Evolutionary conservation across 495 filamentous ascomycete species (phyloP).

Genomic region (Talaromyces nanjingensis): DNA sequence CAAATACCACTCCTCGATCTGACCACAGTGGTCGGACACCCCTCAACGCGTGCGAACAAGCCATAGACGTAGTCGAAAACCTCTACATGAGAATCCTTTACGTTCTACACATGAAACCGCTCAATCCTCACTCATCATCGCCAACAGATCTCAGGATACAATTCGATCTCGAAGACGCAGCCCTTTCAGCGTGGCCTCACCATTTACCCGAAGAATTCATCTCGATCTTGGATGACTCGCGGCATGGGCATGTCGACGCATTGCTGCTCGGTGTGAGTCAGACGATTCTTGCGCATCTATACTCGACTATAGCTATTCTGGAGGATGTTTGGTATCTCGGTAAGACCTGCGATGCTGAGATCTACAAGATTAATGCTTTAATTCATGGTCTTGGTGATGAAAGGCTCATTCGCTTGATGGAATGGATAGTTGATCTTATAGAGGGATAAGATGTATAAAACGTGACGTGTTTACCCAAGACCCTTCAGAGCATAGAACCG

Average conservation of each 20-base stretch:
- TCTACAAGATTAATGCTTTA: constrained; percentile 15
- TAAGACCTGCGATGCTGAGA: constrained; percentile 14
- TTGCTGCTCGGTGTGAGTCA: not conserved
- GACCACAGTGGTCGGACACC: not conserved
- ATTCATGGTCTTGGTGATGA: constrained; percentile 5
- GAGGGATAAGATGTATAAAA: not conserved
- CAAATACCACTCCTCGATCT: not conserved
- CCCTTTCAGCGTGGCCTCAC: constrained; percentile 17
- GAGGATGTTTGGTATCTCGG: constrained; percentile 14
- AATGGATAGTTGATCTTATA: constrained; percentile 13
- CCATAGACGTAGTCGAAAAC: constrained; percentile 22
- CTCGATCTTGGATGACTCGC: constrained; percentile 12
- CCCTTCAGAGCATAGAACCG: too few species aligned
- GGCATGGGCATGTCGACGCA: constrained; percentile 7
- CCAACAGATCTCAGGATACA: constrained; percentile 16
- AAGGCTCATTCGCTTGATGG: constrained; percentile 10
- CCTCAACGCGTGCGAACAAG: not conserved
- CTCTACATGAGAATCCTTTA: constrained; percentile 25
- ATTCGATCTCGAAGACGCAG: constrained; percentile 25
- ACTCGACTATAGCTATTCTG: constrained; percentile 15
- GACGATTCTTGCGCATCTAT: constrained; percentile 21
- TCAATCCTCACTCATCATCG: constrained; percentile 7
- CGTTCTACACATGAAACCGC: constrained; percentile 14
- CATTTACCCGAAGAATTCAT: constrained; percentile 16
- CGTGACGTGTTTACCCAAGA: too few species aligned